Evolutionary conservation across 2,329 filamentous ascomycete species (phyloP).

Genomic region (Beauveria sp.): DNA sequence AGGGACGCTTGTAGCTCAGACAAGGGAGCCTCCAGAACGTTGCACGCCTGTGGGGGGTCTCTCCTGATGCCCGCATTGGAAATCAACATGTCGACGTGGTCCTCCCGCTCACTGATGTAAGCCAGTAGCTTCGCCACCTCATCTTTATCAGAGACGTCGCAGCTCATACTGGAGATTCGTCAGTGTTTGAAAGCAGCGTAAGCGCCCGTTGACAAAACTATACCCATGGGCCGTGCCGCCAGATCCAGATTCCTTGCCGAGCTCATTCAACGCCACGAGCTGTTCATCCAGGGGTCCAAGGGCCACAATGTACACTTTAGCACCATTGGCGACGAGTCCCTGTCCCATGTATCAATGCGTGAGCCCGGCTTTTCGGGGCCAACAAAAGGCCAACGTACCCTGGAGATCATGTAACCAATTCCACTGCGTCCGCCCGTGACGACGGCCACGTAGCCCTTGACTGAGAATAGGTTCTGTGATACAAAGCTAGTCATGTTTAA

Average conservation of each 20-base stretch:
- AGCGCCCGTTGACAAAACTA: no score
- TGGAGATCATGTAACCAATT: conserved; percentile 36
- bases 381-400: no score
- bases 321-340: conserved; percentile 32
- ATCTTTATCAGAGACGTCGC: background rate
- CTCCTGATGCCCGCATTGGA: conserved; percentile 42
- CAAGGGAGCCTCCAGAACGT: background rate
- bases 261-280: background rate
- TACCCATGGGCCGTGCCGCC: no score
- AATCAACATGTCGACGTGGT: conserved; percentile 38
- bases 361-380: no score
- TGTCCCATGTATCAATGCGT: conserved; percentile 12
- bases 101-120: conserved; percentile 27
- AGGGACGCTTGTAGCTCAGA: background rate
- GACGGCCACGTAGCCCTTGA: conserved; percentile 26
- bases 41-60: conserved; percentile 31
- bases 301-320: background rate
- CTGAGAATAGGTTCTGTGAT: conserved; percentile 17
- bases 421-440: conserved; percentile 34
- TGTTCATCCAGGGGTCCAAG: background rate
- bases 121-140: conserved; percentile 18
- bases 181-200: no score
- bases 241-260: background rate
- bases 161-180: background rate
- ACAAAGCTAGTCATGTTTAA: no score